Evolutionary conservation across 257 asterid genomes (phyloP), one percentile per base, ranked within the genome.

Genomic region (Jacaranda mimosifolia): DNA sequence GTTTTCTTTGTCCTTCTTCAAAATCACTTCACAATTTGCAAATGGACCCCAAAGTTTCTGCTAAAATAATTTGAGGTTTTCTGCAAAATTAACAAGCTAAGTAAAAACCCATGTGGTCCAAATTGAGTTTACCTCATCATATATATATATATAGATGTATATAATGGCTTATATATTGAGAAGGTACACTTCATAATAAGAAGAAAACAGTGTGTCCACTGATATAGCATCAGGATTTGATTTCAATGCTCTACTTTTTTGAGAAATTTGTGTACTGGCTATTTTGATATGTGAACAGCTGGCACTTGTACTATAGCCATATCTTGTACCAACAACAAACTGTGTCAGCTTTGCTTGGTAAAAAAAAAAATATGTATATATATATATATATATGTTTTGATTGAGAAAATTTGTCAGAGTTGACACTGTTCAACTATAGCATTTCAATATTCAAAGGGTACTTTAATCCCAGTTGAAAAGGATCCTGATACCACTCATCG

Each of bases 61-160:
- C 45, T 5, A 26, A 48, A 68, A 49, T 68, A 45, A 68, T 26
- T 60, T 49, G 32, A 17, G 9, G 11, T 15, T n/a, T 17, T 38
- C 15, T 71, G 8, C 12, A 68, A 19, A 26, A 18, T 35, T 12
- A 26, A 10, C n/a, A 3, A 55, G 12, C 58, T 9, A 4, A n/a
- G 52, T 3, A 26, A 26, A 35, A 40, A 18, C 60, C 74, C 4
- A 18, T 52, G 26, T 70, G 57, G 73, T 52, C 73, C 79, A 52
- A 75, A 42, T 76, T 55, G 60, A 9, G 68, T 76, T 67, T 48
- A 67, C 70, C 68, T 15, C 5, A 43, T 65, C 48, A 66, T 39
- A 12, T 70, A 8, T 17, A 48, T 21, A 6, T 46, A 46, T 15
- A 70, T 57, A 19, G 19, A 58, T 58, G 21, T 51, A 51, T 51